Evolutionary conservation across 2,329 filamentous ascomycete species (phyloP), one percentile per base, ranked within the genome.

Genomic region (Berkeleyomyces rouxiae): DNA sequence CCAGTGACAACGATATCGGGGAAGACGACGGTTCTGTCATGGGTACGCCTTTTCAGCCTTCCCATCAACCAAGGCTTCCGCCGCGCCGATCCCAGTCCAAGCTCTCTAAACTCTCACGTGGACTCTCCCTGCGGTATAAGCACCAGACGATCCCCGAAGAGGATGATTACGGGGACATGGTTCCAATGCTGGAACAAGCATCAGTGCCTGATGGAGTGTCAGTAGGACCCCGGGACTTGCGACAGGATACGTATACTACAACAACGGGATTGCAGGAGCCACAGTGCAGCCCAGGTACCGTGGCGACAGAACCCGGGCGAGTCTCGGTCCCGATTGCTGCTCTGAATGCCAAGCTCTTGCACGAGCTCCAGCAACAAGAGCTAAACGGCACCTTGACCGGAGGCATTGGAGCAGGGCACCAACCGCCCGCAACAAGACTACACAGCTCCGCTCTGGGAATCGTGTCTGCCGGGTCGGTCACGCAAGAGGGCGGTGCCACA

Each of bases 351-450:
- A 39, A 55, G 4, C 51, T 55, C 10, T 44, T 53, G 6, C 59
- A 46, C 40, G 31, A 71, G 2, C 67, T 80, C 11, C 78, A 80
- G 67, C 72, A 75, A 47, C 76, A 81, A 65, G 82, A 84, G 68
- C 77, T 80, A 1, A 75, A 71, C 6, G 82, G 81, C 1, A 75
- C 72, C 43, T 70, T 85, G 36, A 84, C 81, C 0, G 79, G 81
- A n/a, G 82, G 82, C 0, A 67, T 85, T 9, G 82, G 82, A 1
- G 71, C 73, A 42, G 82, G 82, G 1, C 78, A 80, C 65, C 74
- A 70, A 39, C 60, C 31, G 36, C 74, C 80, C 0, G 74, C 77
- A 36, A 71, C 74, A 2, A 77, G 70, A 1, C 71, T 85, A 16
- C 77, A 71, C 31, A 76, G 78, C 67, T 74, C 75, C 0, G 77